A percentile compares a stretch with the other conserved stretches of the same genome.
phyloP scores from a whole-genome alignment of 768 basidiomycete genomes.

The Calocybe gangraenosa region DNA sequence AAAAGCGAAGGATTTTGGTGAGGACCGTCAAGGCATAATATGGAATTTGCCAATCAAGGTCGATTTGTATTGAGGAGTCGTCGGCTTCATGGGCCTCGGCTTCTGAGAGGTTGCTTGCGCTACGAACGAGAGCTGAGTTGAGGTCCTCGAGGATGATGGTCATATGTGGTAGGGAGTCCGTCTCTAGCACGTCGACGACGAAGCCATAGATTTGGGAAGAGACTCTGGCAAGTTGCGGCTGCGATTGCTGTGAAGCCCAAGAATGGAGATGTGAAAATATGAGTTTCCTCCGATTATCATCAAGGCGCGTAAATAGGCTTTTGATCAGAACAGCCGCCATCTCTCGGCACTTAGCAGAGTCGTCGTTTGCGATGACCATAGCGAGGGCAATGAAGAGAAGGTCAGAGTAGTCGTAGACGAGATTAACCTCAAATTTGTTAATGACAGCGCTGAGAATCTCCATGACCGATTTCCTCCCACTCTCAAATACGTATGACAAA shows the following conservation, averaged over 20 bases:
- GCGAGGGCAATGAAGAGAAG: conserved; percentile 89
- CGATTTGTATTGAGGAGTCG: conserved; percentile 40
- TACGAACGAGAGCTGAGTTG: conserved; percentile 40
- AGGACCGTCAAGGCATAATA: conserved; percentile 75
- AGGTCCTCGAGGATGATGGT: conserved; percentile 54
- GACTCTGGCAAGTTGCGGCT: conserved; percentile 63
- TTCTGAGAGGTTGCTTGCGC: conserved; percentile 33
- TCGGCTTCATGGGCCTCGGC: conserved; percentile 41
- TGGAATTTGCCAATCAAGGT: conserved; percentile 74
- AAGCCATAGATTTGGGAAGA: conserved; percentile 83
- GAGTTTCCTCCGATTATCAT: conserved; percentile 48
- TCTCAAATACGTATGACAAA: conserved; percentile 85
- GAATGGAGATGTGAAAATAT: conserved; percentile 70
- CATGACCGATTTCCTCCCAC: conserved; percentile 90
- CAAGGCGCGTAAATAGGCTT: conserved; percentile 64
- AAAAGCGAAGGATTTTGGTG: conserved; percentile 55
- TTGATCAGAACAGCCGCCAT: conserved; percentile 85
- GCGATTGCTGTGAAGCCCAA: conserved; percentile 67
- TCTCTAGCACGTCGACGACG: conserved; percentile 63
- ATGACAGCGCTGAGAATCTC: conserved; percentile 85
- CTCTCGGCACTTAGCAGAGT: conserved; percentile 83
- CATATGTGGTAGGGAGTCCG: conserved; percentile 40
- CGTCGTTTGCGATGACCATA: conserved; percentile 92
- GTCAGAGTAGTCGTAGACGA: conserved; percentile 79
- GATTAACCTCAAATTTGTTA: conserved; percentile 71